phyloP scores from a whole-genome alignment of 2,329 filamentous ascomycete genomes.

The Aspergillus sp. region DNA sequence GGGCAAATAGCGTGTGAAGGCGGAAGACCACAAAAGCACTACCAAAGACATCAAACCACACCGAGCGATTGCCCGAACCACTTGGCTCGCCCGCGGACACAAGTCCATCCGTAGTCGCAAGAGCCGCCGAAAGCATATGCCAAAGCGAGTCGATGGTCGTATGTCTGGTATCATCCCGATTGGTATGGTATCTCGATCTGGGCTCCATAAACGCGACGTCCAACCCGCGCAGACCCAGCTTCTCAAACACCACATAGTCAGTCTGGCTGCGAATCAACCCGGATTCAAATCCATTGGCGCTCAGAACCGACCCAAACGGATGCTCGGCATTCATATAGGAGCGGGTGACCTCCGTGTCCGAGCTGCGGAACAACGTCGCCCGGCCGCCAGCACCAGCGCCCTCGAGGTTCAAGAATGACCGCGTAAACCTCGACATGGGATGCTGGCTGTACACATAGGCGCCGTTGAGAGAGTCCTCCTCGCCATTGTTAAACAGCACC shows the following conservation, averaged over 20 bases:
- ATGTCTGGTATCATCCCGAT: conserved; percentile 75
- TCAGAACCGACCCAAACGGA: conserved; percentile 77
- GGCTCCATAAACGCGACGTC: conserved; percentile 89
- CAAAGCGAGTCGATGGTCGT: conserved; percentile 60
- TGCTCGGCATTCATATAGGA: conserved; percentile 63
- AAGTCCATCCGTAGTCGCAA: conserved; percentile 64
- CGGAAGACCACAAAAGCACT: conserved; percentile 66
- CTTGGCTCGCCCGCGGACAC: conserved; percentile 60
- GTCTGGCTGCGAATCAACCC: conserved; percentile 76
- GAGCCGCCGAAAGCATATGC: conserved; percentile 86
- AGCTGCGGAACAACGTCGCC: conserved; percentile 77
- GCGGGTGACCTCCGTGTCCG: conserved; percentile 74
- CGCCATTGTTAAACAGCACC: conserved; percentile 84
- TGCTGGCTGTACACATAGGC: conserved; percentile 77
- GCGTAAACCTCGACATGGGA: conserved; percentile 67
- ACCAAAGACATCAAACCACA: conserved; percentile 94
- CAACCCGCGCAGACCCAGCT: conserved; percentile 72
- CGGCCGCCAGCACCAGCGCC: conserved; percentile 86
- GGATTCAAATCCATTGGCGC: conserved; percentile 71
- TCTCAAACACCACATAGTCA: conserved; percentile 77
- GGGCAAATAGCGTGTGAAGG: conserved; percentile 75
- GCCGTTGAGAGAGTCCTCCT: conserved; percentile 86
- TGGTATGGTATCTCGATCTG: conserved; percentile 78
- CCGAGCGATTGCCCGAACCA: conserved; percentile 57
- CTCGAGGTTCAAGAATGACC: conserved; percentile 89